phyloP scores from a whole-genome alignment of 2,329 filamentous ascomycete species.

The Sporothrix schenckii region DNA sequence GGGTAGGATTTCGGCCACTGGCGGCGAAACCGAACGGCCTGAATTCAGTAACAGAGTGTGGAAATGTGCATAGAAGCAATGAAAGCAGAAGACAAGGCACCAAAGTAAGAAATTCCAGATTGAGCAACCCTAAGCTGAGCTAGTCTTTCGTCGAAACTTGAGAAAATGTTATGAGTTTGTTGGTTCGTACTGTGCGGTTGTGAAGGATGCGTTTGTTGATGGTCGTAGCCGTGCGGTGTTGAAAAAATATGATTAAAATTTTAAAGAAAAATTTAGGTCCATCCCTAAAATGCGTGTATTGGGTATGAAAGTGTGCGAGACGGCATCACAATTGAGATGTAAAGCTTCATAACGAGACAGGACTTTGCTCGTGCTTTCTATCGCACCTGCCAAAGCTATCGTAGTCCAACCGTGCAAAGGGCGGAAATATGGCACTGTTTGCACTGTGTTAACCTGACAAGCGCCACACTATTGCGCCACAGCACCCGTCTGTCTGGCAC shows the following conservation, averaged over 20 bases:
- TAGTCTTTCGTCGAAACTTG: neutral
- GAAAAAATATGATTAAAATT: neutral
- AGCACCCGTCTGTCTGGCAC: neutral
- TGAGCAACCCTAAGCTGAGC: neutral
- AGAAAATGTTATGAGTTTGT: neutral
- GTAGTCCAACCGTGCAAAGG: conserved; percentile 19
- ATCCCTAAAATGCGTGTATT: neutral
- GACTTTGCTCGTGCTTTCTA: neutral
- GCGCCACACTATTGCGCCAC: conserved; percentile 24
- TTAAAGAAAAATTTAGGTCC: neutral
- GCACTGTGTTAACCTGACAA: neutral
- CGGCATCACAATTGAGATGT: neutral
- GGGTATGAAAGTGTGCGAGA: conserved; percentile 1
- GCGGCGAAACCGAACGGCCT: neutral
- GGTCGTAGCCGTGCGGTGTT: neutral
- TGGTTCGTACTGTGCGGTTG: conserved; percentile 1
- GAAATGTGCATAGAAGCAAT: neutral
- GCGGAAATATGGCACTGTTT: neutral
- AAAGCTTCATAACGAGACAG: conserved; percentile 17
- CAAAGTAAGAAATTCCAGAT: neutral
- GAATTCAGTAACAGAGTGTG: neutral
- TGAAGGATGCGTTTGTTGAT: neutral
- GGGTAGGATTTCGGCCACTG: neutral
- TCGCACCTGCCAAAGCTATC: conserved; percentile 25
- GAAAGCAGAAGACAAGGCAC: neutral